These are phyloP conservation scores for Tribonema minus DNA, from an alignment of 108 stramenopile genomes.

Conservation along the genomic window DNA sequence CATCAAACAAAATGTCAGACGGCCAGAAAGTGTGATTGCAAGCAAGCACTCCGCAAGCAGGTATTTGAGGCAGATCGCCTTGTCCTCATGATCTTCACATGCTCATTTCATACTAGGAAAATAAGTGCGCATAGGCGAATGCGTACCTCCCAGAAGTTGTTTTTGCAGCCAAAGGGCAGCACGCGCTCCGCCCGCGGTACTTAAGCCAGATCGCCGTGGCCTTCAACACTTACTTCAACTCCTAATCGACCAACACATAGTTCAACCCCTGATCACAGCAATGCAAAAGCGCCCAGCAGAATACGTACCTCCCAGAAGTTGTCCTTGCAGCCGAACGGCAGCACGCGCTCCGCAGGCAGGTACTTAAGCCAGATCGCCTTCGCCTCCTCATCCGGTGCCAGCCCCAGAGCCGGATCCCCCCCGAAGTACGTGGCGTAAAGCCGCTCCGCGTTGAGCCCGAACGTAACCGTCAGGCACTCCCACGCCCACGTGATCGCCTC, in stretches of 20 bases:
- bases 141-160: slow-evolving; percentile 99
- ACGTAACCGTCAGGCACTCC: slow-evolving; percentile 88
- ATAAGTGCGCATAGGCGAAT: too few species aligned
- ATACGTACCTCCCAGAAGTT: slow-evolving; percentile 99
- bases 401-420: slow-evolving; percentile 74
- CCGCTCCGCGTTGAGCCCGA: slow-evolving; percentile 68
- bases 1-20: too few species aligned
- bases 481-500: slow-evolving; percentile 94
- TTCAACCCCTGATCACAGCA: too few species aligned
- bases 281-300: too few species aligned
- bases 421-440: slow-evolving; percentile 98
- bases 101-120: too few species aligned
- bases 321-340: slow-evolving; percentile 77
- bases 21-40: too few species aligned
- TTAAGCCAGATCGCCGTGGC: slow-evolving; percentile 83
- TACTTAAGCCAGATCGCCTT: slow-evolving; percentile 80
- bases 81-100: too few species aligned
- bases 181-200: slow-evolving; percentile 79
- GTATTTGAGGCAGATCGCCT: slow-evolving; percentile 92
- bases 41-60: too few species aligned
- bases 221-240: too few species aligned
- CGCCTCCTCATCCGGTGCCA: slow-evolving; percentile 84
- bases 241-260: too few species aligned
- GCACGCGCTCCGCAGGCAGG: slow-evolving; percentile 79
- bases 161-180: slow-evolving; percentile 72